These are phyloP conservation scores for Bipolaris victoriae DNA, from an alignment of 2,329 filamentous ascomycete species.

Conservation along the genomic window DNA sequence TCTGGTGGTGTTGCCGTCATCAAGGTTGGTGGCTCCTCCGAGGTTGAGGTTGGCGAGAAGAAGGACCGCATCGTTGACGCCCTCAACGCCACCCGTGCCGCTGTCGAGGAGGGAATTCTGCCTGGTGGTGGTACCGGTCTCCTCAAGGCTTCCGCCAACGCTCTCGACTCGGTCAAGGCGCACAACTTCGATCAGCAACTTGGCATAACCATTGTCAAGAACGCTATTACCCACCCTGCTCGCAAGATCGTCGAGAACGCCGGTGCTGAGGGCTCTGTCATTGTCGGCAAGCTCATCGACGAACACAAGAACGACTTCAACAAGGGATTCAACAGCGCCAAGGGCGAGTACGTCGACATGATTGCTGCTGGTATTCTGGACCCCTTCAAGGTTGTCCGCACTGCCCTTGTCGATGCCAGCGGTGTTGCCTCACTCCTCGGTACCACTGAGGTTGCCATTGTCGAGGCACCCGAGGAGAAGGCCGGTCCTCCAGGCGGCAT, in stretches of 20 bases:
- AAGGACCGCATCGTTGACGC: constrained; percentile 99
- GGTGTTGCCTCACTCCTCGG: constrained; percentile 96
- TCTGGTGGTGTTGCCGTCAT: constrained; percentile 99
- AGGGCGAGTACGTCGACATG: constrained; percentile 99
- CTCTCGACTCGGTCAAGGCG: constrained; percentile 80
- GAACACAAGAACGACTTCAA: constrained; percentile 94
- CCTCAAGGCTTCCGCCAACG: constrained; percentile 93
- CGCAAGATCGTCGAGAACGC: constrained; percentile 98
- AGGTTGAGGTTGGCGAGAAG: constrained; percentile 99
- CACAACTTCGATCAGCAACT: constrained; percentile 99
- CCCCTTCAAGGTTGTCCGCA: constrained; percentile 98
- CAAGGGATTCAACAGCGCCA: constrained; percentile 95
- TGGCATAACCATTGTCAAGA: constrained; percentile 96
- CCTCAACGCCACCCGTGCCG: constrained; percentile 95
- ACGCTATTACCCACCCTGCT: constrained; percentile 93
- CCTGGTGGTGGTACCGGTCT: constrained; percentile 97
- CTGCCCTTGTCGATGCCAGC: constrained; percentile 89
- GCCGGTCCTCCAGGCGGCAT: constrained; percentile 61
- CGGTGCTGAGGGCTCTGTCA: constrained; percentile 90
- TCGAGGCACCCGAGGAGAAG: constrained; percentile 96
- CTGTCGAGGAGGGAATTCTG: constrained; percentile 98
- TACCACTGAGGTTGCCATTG: constrained; percentile 97
- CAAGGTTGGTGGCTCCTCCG: constrained; percentile 96
- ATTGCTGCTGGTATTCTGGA: constrained; percentile 96
- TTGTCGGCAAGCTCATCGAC: constrained; percentile 97